Base-by-base conservation (phyloP, 352 stramenopile species). In the Lagenidium giganteum region DNA sequence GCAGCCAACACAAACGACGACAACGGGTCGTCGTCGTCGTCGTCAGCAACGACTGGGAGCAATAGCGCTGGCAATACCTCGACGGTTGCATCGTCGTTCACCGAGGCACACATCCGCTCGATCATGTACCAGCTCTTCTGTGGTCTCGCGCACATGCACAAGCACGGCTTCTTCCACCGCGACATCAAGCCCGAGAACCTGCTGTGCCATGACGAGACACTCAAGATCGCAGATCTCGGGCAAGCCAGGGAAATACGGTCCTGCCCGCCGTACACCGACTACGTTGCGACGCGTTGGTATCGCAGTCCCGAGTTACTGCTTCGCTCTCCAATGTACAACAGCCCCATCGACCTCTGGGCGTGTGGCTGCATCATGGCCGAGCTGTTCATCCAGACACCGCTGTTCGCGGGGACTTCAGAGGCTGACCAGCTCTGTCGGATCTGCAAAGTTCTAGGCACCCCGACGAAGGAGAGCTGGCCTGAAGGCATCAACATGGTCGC, bases 381-480 rank as follows among this genome's bases (percentile, higher is more conserved):
- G 57, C 69, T 92, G 17, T 81, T 68, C 12, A 43, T 86, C 8
- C 79, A 77, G 29, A 57, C 66, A n/a, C 74, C 75, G 18, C 49
- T 89, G 8, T 94, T 92, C 45, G 66, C 78, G n/a, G 76, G 96
- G 5, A 82, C 66, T 14, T 93, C 68, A 16, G 96, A 99, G 57
- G 83, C 93, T 16, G 95, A 99, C 67, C 89, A 99, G 64, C 83
- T 99, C 21, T 91, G 91, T 54, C 96, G 96, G 24, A 97, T 98
- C 48, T 96, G 81, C 69, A 84, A 77, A 27, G 70, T 98, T n/a
- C 56, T 98, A 17, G 93, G 93, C 6, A 77, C 85, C 5, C 94
- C 95, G 2, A 96, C 81, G 0, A 83, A 84, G 31, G 65, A 87
- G 26, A 90, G 31, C 16, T 99, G 95, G 96, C 64, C 77, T 11